Conservation (phyloP, 2,329 filamentous ascomycete genomes). For the Fusarium pseudocircinatum region DNA sequence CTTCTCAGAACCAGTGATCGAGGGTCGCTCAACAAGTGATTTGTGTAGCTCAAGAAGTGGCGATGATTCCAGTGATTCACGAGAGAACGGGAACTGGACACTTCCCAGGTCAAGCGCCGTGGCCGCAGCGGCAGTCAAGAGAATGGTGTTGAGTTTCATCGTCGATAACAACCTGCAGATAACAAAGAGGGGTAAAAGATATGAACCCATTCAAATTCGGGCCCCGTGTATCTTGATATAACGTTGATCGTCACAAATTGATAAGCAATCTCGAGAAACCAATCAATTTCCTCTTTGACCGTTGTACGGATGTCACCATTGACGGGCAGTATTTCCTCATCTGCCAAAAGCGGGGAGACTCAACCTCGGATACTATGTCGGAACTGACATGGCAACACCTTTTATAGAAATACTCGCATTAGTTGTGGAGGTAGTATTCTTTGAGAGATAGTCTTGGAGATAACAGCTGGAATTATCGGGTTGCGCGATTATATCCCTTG, state of each 20-base stretch:
- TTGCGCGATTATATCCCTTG: not conserved
- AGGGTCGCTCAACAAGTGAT: not conserved
- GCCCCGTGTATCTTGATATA: not conserved
- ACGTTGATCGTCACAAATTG: not conserved
- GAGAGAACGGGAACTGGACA: not conserved
- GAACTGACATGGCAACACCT: not conserved
- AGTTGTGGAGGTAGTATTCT: not conserved
- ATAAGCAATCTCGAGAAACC: not conserved
- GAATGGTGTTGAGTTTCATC: not conserved
- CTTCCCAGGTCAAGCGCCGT: not conserved
- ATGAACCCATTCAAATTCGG: not conserved
- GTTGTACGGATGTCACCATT: not conserved
- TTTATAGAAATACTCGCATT: not conserved
- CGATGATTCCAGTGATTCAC: rapidly evolving
- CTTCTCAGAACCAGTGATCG: not conserved
- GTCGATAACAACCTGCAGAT: not conserved
- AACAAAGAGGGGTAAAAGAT: not conserved
- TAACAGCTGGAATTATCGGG: rapidly evolving
- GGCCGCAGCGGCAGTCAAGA: not conserved
- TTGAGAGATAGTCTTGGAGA: not conserved
- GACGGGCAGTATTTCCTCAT: not conserved
- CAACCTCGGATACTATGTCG: not conserved
- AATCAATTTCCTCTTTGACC: not conserved
- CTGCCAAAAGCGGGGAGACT: not conserved
- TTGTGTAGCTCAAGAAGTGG: not conserved